Conservation (phyloP, 768 basidiomycete genomes). For the Trichaptum fuscoviolaceum region DNA sequence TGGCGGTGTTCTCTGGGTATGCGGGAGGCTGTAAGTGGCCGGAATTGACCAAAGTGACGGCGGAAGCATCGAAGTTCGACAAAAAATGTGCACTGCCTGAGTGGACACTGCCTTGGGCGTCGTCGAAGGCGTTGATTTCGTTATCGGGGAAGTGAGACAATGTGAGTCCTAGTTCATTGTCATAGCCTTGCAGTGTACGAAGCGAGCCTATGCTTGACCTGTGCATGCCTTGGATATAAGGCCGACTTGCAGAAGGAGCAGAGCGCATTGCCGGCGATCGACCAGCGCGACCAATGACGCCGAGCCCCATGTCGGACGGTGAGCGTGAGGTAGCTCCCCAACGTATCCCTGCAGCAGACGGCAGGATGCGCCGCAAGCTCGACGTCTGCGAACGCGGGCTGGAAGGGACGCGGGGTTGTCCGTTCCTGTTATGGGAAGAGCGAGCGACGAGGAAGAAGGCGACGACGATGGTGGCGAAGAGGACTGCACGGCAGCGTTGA, state of each 20-base stretch:
- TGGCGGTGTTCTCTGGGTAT: neutral
- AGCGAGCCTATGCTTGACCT: neutral
- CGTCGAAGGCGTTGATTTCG: neutral
- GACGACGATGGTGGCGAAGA: neutral
- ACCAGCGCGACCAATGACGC: neutral
- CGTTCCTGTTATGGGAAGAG: neutral
- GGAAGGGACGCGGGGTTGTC: neutral
- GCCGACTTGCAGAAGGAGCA: neutral
- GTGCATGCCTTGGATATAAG: neutral
- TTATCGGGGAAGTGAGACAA: neutral
- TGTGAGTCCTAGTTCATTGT: neutral
- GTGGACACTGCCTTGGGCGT: neutral
- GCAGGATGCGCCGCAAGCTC: neutral
- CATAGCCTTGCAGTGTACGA: neutral
- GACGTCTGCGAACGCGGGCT: neutral
- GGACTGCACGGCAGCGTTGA: neutral
- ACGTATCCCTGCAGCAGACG: neutral
- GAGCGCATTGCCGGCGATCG: neutral
- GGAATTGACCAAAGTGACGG: neutral
- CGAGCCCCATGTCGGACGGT: neutral
- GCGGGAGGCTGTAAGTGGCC: neutral
- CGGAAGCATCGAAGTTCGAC: neutral
- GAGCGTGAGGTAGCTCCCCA: neutral
- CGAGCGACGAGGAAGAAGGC: neutral
- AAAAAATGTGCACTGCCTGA: neutral